Percentiles rank a stretch among this genome's conserved stretches.
Conservation (phyloP, 768 basidiomycete species). For the Leccinum boreale region DNA sequence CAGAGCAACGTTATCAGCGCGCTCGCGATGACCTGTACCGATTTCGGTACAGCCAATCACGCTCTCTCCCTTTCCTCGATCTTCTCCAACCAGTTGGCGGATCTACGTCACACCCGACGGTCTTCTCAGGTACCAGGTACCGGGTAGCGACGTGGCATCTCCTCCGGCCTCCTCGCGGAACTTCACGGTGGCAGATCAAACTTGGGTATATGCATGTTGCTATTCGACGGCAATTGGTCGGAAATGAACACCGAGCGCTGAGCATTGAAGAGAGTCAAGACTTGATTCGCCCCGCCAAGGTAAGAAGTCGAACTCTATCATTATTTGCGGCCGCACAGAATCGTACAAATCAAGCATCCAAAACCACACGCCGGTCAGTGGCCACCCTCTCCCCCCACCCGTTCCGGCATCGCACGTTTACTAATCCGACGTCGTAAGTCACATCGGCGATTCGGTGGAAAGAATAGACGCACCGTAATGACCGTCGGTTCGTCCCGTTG, state of each 20-base stretch:
- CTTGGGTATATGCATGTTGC: background rate
- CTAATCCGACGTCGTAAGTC: conserved; percentile 4
- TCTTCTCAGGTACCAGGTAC: background rate
- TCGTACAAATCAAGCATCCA: conserved; percentile 17
- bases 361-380: background rate
- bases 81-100: background rate
- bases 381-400: background rate
- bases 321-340: background rate
- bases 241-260: conserved; percentile 6
- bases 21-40: background rate
- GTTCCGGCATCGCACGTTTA: conserved; percentile 9
- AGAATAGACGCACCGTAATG: conserved; percentile 68
- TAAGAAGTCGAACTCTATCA: conserved; percentile 11
- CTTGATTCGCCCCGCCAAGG: background rate
- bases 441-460: conserved; percentile 1
- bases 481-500: conserved; percentile 91
- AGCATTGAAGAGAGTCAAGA: background rate
- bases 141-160: background rate
- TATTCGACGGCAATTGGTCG: conserved; percentile 1
- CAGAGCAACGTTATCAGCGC: background rate
- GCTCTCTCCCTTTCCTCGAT: background rate
- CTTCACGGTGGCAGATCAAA: background rate
- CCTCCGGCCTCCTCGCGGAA: background rate
- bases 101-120: background rate
- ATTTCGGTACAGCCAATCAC: background rate